Evolutionary conservation across 1,284 basidiomycete species (phyloP), one percentile per base, ranked within the genome.

Genomic region (Flammula alnicola): DNA sequence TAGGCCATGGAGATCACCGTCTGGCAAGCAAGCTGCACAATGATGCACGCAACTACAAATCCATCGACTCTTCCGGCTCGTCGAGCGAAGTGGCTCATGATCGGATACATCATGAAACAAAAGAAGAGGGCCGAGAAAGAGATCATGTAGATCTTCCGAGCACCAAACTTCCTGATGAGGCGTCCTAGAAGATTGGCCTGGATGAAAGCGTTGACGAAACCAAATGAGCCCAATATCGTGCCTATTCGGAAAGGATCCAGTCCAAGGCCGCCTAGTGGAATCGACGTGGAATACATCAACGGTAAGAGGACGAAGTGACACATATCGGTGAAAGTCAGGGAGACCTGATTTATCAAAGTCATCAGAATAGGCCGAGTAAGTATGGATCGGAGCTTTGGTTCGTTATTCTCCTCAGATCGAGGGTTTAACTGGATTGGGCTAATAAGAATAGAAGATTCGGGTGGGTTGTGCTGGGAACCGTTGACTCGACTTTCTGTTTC

Each of bases 321-420:
- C 57, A 72, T 71, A 38, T 76, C 70, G 16, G 66, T 50, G 44
- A 75, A 66, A 10, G 71, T 56, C 3, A 76, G 58, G 50, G 68
- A 60, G 9, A 59, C 40, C 44, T 55, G 44, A 44, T 58, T 53
- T 20, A 56, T 10, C 26, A 57, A 47, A 1, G 51, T 44, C 23
- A 52, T 43, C 8, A 59, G 26, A 20, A 61, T 39, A 14, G 51
- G 54, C 6, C 54, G 44, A 7, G 46, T 51, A 16, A 56, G 33
- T 10, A 54, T 33, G 3, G 47, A 29, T 8, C 39, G 10, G 23
- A 44, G 25, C n/a, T 5, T 46, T 16, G 44, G 33, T 22, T 26
- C n/a, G 20, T n/a, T 25, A n/a, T 31, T 20, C 42, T 22, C 42
- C 16, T 41, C 16, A n/a, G 16, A 17, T n/a, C 8, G 12, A 20